phyloP scores from a whole-genome alignment of 306 rosid species.

The Casuarina glauca region DNA sequence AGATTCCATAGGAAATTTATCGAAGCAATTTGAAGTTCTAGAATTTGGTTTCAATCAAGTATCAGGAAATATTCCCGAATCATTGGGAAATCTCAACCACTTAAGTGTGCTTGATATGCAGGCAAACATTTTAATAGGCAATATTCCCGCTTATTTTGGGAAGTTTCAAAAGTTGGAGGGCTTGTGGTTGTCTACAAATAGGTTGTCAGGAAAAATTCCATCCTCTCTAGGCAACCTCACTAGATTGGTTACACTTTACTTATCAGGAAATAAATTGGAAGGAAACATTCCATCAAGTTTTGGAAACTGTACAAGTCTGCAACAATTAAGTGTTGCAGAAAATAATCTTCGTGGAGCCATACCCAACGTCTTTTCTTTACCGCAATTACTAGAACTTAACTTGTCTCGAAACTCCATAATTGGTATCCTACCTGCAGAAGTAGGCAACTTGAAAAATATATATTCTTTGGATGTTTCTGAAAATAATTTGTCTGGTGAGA shows the following conservation, averaged over 20 bases:
- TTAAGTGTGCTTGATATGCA: neutral
- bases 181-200: neutral
- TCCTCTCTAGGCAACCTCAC: too few species aligned
- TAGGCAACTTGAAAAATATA: slow-evolving; percentile 17
- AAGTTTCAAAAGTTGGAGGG: slow-evolving; percentile 19
- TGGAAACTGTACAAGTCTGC: too few species aligned
- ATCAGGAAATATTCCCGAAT: slow-evolving; percentile 24
- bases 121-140: too few species aligned
- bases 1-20: slow-evolving; percentile 28
- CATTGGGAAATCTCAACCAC: slow-evolving; percentile 25
- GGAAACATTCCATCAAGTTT: too few species aligned
- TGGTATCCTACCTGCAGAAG: slow-evolving; percentile 26
- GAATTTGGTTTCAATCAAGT: slow-evolving; percentile 9
- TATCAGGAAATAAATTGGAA: too few species aligned
- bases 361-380: slow-evolving; percentile 15
- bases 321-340: too few species aligned
- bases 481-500: too few species aligned
- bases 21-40: neutral
- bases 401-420: slow-evolving; percentile 35
- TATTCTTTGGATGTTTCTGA: too few species aligned
- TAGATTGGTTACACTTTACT: too few species aligned
- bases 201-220: too few species aligned
- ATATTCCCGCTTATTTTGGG: too few species aligned
- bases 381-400: slow-evolving; percentile 13
- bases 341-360: too few species aligned